These are phyloP conservation scores for Coelastrella sp. DNA, from an alignment of 139 green algal genomes.

Conservation along the genomic window DNA sequence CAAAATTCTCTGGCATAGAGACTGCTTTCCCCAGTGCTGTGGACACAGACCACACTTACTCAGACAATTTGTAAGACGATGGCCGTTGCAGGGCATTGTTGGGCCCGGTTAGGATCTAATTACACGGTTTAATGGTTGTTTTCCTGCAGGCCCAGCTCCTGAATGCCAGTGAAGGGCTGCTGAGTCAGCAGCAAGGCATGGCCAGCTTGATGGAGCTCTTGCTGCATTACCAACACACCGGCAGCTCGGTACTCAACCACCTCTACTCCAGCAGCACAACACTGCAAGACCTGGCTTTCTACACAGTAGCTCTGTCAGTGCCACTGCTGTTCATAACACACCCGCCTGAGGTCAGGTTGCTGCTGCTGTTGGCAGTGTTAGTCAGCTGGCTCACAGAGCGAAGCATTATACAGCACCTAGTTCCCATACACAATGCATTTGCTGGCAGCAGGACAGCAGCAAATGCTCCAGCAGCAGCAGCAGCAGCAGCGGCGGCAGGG, in stretches of 20 bases:
- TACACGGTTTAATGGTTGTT: not conserved
- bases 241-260: not conserved
- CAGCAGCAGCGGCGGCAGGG: not conserved
- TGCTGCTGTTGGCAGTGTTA: slow-evolving; percentile 27
- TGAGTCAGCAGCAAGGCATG: slow-evolving; percentile 30
- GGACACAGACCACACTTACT: too few species aligned
- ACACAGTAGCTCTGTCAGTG: not conserved
- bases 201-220: slow-evolving; percentile 20
- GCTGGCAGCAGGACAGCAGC: not conserved
- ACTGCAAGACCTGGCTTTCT: slow-evolving; percentile 4
- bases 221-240: slow-evolving; percentile 24
- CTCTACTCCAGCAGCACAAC: not conserved
- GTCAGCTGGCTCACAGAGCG: not conserved
- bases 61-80: too few species aligned
- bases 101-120: too few species aligned
- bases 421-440: not conserved
- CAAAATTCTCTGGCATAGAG: too few species aligned
- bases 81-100: too few species aligned
- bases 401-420: not conserved
- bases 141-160: slow-evolving; percentile 14
- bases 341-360: slow-evolving; percentile 1
- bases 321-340: slow-evolving; percentile 37
- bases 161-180: slow-evolving; percentile 32
- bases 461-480: not conserved
- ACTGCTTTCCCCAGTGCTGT: too few species aligned